These are phyloP conservation scores for Botrytis porri DNA, from an alignment of 2,329 filamentous ascomycete genomes.

Conservation along the genomic window DNA sequence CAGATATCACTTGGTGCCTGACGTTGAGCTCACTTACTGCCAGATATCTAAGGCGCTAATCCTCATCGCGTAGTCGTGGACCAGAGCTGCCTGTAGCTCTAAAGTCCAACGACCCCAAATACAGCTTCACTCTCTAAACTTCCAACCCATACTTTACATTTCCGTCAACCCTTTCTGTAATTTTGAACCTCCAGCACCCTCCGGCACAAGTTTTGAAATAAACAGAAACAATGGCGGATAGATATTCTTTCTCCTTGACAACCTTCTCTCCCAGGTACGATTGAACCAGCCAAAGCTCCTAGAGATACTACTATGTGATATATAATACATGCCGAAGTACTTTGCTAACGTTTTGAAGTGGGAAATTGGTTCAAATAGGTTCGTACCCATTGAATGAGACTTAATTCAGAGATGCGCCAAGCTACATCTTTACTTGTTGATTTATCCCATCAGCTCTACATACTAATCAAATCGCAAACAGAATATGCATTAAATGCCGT, in stretches of 20 bases:
- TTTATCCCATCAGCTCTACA: conserved; percentile 21
- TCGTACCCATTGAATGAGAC: conserved; percentile 35
- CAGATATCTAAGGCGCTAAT: conserved; percentile 9
- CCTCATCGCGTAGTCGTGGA: conserved; percentile 28
- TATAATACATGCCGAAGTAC: conserved; percentile 14
- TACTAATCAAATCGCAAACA: conserved; percentile 42
- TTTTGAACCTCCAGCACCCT: conserved; percentile 5
- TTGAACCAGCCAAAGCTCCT: conserved; percentile 31
- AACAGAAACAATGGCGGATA: conserved; percentile 74
- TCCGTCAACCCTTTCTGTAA: conserved; percentile 15
- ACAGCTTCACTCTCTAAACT: conserved; percentile 28
- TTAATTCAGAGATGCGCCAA: conserved; percentile 15
- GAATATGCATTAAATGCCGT: conserved; percentile 99
- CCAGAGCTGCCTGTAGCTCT: conserved; percentile 28
- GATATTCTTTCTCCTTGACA: conserved; percentile 98
- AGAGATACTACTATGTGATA: conserved; percentile 23
- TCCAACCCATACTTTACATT: conserved; percentile 14
- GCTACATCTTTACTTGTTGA: conserved; percentile 18
- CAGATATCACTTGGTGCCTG: conserved; percentile 6
- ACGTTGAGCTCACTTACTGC: background rate
- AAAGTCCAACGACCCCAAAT: conserved; percentile 19
- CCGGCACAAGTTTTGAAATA: conserved; percentile 20
- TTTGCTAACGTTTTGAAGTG: conserved; percentile 53
- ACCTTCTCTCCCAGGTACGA: conserved; percentile 98
- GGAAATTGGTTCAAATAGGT: conserved; percentile 99